Percentiles rank a stretch among this genome's conserved stretches.
phyloP scores from a whole-genome alignment of 495 filamentous ascomycete species.

The Trichoderma reesei region DNA sequence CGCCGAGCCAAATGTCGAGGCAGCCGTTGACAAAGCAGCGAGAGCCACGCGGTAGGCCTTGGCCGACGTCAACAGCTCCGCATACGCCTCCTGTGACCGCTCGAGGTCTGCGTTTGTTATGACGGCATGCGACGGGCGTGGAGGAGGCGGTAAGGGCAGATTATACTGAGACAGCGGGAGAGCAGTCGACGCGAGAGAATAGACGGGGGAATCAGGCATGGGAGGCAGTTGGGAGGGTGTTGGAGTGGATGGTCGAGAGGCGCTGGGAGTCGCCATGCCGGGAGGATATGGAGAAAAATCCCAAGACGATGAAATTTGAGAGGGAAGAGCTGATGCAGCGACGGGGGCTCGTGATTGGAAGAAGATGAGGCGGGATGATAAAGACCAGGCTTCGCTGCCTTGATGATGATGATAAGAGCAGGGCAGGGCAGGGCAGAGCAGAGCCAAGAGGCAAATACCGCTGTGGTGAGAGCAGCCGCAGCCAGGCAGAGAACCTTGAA shows the following conservation, averaged over 20 bases:
- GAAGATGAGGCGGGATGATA: no score
- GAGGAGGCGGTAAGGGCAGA: slow-evolving; percentile 48
- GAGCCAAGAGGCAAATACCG: no score
- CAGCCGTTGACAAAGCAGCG: slow-evolving; percentile 44
- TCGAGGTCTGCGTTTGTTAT: slow-evolving; percentile 52
- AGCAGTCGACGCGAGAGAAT: slow-evolving; percentile 51
- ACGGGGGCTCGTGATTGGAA: no score
- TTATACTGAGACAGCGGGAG: slow-evolving; percentile 47
- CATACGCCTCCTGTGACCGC: slow-evolving; percentile 47
- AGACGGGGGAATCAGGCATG: slow-evolving; percentile 48
- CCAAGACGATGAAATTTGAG: neutral
- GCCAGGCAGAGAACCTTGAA: no score
- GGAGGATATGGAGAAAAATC: neutral
- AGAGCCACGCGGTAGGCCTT: slow-evolving; percentile 52
- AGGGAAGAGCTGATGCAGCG: neutral
- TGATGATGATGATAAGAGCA: no score
- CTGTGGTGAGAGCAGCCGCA: no score
- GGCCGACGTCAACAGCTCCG: slow-evolving; percentile 47
- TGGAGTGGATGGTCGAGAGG: slow-evolving; percentile 32
- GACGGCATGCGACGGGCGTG: slow-evolving; percentile 43
- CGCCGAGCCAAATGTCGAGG: slow-evolving; percentile 50
- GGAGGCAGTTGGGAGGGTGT: slow-evolving; percentile 40
- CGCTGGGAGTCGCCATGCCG: slow-evolving; percentile 18
- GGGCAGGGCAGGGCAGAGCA: no score
- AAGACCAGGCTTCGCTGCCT: no score